Conservation (phyloP, 2,329 filamentous ascomycete genomes). For the Fusarium mangiferae region DNA sequence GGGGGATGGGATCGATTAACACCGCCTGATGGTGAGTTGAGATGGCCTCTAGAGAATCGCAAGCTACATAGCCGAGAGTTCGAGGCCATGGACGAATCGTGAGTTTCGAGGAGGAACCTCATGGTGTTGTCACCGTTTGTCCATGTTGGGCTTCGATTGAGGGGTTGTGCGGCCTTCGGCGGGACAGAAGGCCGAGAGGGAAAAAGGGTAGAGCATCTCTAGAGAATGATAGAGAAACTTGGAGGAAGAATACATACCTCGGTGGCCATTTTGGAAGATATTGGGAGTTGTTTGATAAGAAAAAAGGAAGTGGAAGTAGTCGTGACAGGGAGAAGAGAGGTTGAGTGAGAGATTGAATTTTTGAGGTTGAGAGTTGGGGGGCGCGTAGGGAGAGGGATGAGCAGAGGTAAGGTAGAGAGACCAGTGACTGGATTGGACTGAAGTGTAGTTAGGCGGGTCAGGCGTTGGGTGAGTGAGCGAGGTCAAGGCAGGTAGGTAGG, state of each 20-base stretch:
- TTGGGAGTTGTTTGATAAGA: constrained; percentile 35
- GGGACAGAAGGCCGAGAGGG: constrained; percentile 32
- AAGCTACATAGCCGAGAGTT: constrained; percentile 1
- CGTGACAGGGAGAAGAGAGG: constrained; percentile 34
- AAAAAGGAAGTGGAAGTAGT: constrained; percentile 34
- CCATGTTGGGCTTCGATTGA: constrained; percentile 38
- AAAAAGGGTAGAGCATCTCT: constrained; percentile 33
- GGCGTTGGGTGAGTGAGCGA: background rate
- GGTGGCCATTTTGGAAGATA: constrained; percentile 47
- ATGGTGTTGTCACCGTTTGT: constrained; percentile 23
- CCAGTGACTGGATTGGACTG: constrained; percentile 27
- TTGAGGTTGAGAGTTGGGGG: constrained; percentile 45
- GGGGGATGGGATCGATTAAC: background rate
- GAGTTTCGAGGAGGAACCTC: constrained; percentile 11
- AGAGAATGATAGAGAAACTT: constrained; percentile 6
- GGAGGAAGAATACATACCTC: constrained; percentile 45
- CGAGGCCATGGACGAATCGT: constrained; percentile 4
- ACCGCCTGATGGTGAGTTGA: background rate
- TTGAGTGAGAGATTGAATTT: constrained; percentile 40
- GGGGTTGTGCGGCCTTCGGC: constrained; percentile 43
- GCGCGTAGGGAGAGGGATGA: constrained; percentile 42
- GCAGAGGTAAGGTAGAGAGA: constrained; percentile 20
- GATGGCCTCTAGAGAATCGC: background rate
- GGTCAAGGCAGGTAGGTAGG: background rate
- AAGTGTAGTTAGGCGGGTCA: constrained; percentile 6